Evolutionary conservation across 2,329 filamentous ascomycete species (phyloP), one percentile per base, ranked within the genome.

Genomic region (Emergomyces pasteurianus): DNA sequence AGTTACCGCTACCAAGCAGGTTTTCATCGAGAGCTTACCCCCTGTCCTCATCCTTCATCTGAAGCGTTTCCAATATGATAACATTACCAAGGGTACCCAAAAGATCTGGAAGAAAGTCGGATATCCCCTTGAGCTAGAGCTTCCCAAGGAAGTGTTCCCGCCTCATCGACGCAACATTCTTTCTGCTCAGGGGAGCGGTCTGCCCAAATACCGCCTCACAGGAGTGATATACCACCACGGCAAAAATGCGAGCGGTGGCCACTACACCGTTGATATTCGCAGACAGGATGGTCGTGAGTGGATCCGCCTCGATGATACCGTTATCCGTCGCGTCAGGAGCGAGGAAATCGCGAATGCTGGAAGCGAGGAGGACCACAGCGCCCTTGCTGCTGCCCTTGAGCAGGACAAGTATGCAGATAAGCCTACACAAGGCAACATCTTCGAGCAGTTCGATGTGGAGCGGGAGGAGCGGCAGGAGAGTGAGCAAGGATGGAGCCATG

Each of bases 51-150:
- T 97, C 59, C 82, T 99, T 9, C 94, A 99, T 71, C 81, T 99
- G 49, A 99, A 99, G 78, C 90, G 94, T 52, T 99, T 99, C 80
- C 90, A 96, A 69, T 97, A 96, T 68, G 91, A 97, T 69, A 89
- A 86, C 63, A 84, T 87, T 61, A 89, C 87, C 7, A 79, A 79
- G 52, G 91, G 91, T 28, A 95, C 91, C 0, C 88, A 96, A 69
- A 99, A 99, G 80, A 95, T 97, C 65, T 96, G 92, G 90, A 99
- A 97, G 79, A 95, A 92, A 78, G 82, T 99, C 62, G 92, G 91
- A 23, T 99, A 99, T 70, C 94, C 94, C 0, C 79, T 99, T 34
- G 92, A 97, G 69, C 81, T 99, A 58, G 92, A 97, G 72, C 90
- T 99, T 64, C 94, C 94, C 0, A 88, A 87, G 61, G 92, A 97